A percentile compares a stretch with the other conserved stretches of the same genome.
Evolutionary conservation across 108 stramenopile species (phyloP).

Genomic region (Craspedostauros australis): DNA sequence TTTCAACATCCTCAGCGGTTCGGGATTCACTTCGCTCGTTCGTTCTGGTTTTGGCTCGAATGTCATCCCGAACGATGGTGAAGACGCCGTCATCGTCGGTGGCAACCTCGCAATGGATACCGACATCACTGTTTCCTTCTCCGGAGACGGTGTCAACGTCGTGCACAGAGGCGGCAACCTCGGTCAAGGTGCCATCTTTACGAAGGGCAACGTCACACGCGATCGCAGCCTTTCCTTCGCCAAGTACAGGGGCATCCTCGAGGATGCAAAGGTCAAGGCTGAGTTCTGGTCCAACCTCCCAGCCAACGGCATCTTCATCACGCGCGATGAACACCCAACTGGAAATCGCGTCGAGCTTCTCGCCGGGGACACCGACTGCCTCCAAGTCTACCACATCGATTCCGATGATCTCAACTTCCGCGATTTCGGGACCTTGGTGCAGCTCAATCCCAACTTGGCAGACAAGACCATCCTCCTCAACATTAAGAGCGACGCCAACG

Average conservation of each 20-base stretch:
- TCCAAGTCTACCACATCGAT: constrained; percentile 1
- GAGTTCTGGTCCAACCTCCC: not conserved
- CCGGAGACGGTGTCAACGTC: too few species aligned
- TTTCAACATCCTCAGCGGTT: too few species aligned
- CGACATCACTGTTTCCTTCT: not conserved
- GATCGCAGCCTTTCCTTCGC: too few species aligned
- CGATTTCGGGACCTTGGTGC: too few species aligned
- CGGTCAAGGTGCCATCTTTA: too few species aligned
- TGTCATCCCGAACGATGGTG: not conserved
- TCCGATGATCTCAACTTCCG: not conserved
- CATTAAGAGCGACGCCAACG: constrained; percentile 1
- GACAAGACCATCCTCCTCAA: constrained; percentile 6
- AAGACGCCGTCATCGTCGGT: constrained; percentile 3
- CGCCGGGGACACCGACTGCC: not conserved
- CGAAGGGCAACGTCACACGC: too few species aligned
- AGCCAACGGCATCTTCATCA: constrained; percentile 3
- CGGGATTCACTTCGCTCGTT: constrained; percentile 1
- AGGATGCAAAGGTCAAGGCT: not conserved
- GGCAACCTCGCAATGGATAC: not conserved
- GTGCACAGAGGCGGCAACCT: too few species aligned
- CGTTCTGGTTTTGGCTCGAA: constrained; percentile 1
- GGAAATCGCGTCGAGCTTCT: too few species aligned
- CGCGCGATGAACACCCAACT: too few species aligned
- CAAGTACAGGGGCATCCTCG: constrained; percentile 5
- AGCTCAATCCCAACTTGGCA: not conserved